phyloP scores from a whole-genome alignment of 192 early-diverging fungal genomes.

The Diversispora eburnea region DNA sequence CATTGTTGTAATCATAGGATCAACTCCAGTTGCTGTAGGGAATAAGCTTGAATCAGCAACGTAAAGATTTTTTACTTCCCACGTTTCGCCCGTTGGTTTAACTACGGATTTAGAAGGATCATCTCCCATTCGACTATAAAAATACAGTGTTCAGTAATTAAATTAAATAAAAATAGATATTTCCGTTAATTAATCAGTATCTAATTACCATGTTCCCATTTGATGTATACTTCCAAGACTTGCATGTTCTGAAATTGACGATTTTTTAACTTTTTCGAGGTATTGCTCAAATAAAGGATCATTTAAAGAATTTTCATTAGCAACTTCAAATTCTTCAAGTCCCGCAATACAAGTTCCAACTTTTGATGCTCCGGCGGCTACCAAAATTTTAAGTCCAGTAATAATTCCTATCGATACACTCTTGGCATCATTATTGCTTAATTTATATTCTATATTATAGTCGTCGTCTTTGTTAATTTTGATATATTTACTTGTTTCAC shows the following conservation, averaged over 20 bases:
- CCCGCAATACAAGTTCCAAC: slow-evolving; percentile 52
- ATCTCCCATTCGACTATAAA: slow-evolving; percentile 59
- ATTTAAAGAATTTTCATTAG: slow-evolving; percentile 33
- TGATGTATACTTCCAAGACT: slow-evolving; percentile 61
- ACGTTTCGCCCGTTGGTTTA: slow-evolving; percentile 67
- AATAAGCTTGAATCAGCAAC: slow-evolving; percentile 70
- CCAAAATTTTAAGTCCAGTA: slow-evolving; percentile 45
- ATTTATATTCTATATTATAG: slow-evolving; percentile 41
- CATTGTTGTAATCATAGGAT: slow-evolving; percentile 47
- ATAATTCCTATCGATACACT: slow-evolving; percentile 47
- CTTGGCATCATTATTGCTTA: slow-evolving; percentile 51
- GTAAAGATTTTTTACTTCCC: slow-evolving; percentile 70
- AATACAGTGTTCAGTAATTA: background rate
- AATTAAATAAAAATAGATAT: background rate
- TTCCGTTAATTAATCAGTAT: background rate
- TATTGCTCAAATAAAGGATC: slow-evolving; percentile 38
- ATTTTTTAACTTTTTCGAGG: slow-evolving; percentile 30
- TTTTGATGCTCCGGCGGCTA: slow-evolving; percentile 62
- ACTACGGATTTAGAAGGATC: slow-evolving; percentile 53
- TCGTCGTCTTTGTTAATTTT: too few relatives aligned
- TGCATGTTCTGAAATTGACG: slow-evolving; percentile 36
- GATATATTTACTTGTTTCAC: slow-evolving; percentile 25
- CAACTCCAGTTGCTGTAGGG: slow-evolving; percentile 71
- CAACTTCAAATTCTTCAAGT: slow-evolving; percentile 40
- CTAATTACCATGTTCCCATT: slow-evolving; percentile 54